Conservation (phyloP, 1,139 yeast genomes). For the Geotrichum siamense region DNA sequence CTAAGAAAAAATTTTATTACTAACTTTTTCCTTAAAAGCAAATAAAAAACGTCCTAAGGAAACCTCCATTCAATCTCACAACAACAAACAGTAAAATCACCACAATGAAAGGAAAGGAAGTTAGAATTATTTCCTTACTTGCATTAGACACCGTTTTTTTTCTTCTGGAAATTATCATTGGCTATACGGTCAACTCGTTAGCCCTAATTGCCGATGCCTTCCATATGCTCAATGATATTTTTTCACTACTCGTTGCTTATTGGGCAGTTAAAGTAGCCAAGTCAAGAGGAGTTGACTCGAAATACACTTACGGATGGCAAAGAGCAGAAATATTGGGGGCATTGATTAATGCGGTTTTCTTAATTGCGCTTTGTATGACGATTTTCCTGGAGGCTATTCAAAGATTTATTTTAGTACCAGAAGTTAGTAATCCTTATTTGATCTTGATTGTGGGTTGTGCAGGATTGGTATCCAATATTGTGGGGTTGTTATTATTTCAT, state of each 20-base stretch:
- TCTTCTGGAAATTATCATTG: constrained; percentile 74
- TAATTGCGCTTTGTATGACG: constrained; percentile 86
- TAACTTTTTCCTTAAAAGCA: too few relatives aligned
- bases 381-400: constrained; percentile 90
- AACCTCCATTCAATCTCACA: too few relatives aligned
- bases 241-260: constrained; percentile 79
- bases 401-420: constrained; percentile 74
- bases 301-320: constrained; percentile 93
- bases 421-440: constrained; percentile 69
- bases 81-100: too few relatives aligned
- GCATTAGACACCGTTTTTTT: constrained; percentile 76
- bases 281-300: constrained; percentile 73
- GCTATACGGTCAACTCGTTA: constrained; percentile 79
- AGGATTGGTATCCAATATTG: constrained; percentile 73
- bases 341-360: constrained; percentile 82
- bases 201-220: constrained; percentile 94
- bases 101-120: constrained; percentile 48
- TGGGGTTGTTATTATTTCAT: constrained; percentile 83
- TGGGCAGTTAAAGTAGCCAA: constrained; percentile 96
- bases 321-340: constrained; percentile 97
- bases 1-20: too few relatives aligned
- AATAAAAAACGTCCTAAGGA: too few relatives aligned
- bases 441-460: constrained; percentile 75
- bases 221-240: constrained; percentile 94
- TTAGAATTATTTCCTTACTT: constrained; percentile 65